These are phyloP conservation scores for Erigeron philadelphicus DNA, from an alignment of 140 eudicot genomes.

Conservation along the genomic window DNA sequence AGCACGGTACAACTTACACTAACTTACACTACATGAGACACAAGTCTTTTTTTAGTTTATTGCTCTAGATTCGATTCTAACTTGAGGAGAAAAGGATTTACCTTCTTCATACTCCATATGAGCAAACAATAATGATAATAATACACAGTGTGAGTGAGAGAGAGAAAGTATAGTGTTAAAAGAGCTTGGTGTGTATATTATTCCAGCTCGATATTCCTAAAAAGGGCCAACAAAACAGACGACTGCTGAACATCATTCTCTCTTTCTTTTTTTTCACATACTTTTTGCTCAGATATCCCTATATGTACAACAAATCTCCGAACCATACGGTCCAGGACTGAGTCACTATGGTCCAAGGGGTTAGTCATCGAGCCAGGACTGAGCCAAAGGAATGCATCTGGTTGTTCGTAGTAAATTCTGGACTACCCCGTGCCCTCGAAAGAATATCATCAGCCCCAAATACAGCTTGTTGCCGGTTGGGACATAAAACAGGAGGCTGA, in stretches of 20 bases:
- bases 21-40: slow-evolving; percentile 31
- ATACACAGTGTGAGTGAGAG: slow-evolving; percentile 29
- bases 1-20: slow-evolving; percentile 27
- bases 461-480: slow-evolving; percentile 14
- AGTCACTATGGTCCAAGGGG: slow-evolving; percentile 32
- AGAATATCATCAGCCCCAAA: slow-evolving; percentile 29
- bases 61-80: slow-evolving; percentile 31
- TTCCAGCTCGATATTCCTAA: slow-evolving; percentile 30
- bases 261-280: slow-evolving; percentile 20
- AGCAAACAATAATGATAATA: slow-evolving; percentile 27
- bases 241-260: slow-evolving; percentile 26
- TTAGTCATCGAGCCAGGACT: slow-evolving; percentile 37
- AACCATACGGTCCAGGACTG: slow-evolving; percentile 34
- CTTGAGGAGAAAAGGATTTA: slow-evolving; percentile 8
- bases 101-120: slow-evolving; percentile 22
- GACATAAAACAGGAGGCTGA: slow-evolving; percentile 15
- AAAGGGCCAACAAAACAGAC: slow-evolving; percentile 30
- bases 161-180: neutral
- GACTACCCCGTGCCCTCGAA: slow-evolving; percentile 23
- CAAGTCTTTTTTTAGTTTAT: slow-evolving; percentile 34
- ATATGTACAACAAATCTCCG: slow-evolving; percentile 58
- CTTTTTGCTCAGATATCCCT: slow-evolving; percentile 36
- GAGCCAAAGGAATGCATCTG: slow-evolving; percentile 22
- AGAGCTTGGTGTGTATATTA: slow-evolving; percentile 24
- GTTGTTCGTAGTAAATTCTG: slow-evolving; percentile 1